Conservation (phyloP, 2,329 filamentous ascomycete genomes). For the Mollisiaceae sp. region DNA sequence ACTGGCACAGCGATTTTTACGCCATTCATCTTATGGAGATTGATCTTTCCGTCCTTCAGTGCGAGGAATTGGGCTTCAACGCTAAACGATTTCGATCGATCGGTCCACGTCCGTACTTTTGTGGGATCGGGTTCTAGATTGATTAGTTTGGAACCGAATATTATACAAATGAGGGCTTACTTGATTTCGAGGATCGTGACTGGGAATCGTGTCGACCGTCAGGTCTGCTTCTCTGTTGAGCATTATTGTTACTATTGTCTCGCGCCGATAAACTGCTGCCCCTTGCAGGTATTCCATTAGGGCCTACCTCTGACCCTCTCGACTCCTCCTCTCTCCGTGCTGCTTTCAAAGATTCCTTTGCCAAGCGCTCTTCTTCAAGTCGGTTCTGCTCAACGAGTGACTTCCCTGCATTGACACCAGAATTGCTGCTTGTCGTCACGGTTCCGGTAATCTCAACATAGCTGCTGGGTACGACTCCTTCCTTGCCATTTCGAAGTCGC, state of each 20-base stretch:
- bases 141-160: slow-evolving; percentile 33
- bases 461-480: slow-evolving; percentile 95
- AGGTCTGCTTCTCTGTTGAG: slow-evolving; percentile 73
- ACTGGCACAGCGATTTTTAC: slow-evolving; percentile 98
- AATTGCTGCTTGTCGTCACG: slow-evolving; percentile 53
- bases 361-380: slow-evolving; percentile 81
- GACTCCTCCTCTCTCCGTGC: slow-evolving; percentile 62
- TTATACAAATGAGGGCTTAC: slow-evolving; percentile 56
- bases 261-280: slow-evolving; percentile 76
- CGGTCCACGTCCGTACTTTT: slow-evolving; percentile 92
- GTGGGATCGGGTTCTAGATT: slow-evolving; percentile 75
- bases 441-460: slow-evolving; percentile 89
- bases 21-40: slow-evolving; percentile 96
- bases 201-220: slow-evolving; percentile 65
- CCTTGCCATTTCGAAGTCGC: slow-evolving; percentile 86
- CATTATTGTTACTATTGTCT: slow-evolving; percentile 69
- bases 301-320: slow-evolving; percentile 73
- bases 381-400: slow-evolving; percentile 79
- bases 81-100: slow-evolving; percentile 93
- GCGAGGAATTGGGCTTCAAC: slow-evolving; percentile 97
- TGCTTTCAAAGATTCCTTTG: slow-evolving; percentile 76
- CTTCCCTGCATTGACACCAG: slow-evolving; percentile 62
- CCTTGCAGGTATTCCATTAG: slow-evolving; percentile 77
- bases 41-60: slow-evolving; percentile 93
- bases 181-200: slow-evolving; percentile 67